phyloP scores from a whole-genome alignment of 371 early-diverging fungal species.

The Rhizopus sp. region DNA sequence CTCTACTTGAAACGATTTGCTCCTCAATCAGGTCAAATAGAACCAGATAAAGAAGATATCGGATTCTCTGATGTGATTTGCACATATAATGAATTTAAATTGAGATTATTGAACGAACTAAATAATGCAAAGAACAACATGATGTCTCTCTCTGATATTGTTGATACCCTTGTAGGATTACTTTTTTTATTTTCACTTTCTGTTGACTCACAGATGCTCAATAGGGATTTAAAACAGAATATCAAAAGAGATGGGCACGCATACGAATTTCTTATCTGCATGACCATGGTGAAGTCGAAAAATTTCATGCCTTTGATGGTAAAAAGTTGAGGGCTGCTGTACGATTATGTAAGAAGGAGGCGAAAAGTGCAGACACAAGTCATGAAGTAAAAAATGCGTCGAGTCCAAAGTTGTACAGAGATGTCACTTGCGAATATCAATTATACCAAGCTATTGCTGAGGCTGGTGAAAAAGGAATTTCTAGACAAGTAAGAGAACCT shows the following conservation, averaged over 20 bases:
- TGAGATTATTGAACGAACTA: conserved; percentile 2
- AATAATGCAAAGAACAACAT: conserved; percentile 7
- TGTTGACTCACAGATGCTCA: background rate
- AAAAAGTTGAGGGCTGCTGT: background rate
- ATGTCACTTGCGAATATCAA: conserved; percentile 15
- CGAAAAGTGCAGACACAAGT: background rate
- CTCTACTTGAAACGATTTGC: conserved; percentile 13
- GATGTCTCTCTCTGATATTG: conserved; percentile 8
- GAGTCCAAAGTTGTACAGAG: conserved; percentile 2
- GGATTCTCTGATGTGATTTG: conserved; percentile 1
- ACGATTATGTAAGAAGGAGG: background rate
- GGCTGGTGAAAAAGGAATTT: conserved; percentile 17
- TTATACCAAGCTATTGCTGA: conserved; percentile 14
- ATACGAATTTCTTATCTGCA: conserved; percentile 6
- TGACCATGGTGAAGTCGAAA: conserved; percentile 14
- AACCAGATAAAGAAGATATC: background rate
- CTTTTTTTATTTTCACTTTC: background rate
- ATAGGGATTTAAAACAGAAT: background rate
- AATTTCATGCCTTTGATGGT: conserved; percentile 18
- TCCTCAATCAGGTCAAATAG: background rate
- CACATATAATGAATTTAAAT: conserved; percentile 3
- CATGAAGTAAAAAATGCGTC: background rate
- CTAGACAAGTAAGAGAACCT: conserved; percentile 6
- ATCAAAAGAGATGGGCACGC: conserved; percentile 13
- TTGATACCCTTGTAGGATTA: conserved; percentile 3